phyloP scores from a whole-genome alignment of 2,329 filamentous ascomycete genomes.

The Cordyceps militaris region DNA sequence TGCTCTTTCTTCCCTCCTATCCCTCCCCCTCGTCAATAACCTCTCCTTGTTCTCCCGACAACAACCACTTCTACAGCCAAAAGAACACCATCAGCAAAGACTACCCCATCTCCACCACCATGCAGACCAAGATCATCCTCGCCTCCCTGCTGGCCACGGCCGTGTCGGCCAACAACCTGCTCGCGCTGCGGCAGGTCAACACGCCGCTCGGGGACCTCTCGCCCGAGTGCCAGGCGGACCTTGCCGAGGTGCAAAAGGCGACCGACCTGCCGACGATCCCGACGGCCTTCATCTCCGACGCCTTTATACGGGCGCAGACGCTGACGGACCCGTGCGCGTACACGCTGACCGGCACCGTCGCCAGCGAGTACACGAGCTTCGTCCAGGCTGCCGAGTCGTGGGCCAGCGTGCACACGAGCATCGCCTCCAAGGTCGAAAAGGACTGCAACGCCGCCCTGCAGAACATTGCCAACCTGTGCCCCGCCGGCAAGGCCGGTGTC shows the following conservation, averaged over 20 bases:
- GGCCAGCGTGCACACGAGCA: conserved; percentile 23
- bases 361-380: conserved; percentile 26
- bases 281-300: conserved; percentile 22
- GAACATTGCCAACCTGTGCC: conserved; percentile 3
- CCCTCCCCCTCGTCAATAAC: background rate
- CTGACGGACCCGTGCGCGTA: conserved; percentile 27
- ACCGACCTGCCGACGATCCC: conserved; percentile 24
- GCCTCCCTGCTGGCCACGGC: conserved; percentile 4
- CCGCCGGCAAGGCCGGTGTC: background rate
- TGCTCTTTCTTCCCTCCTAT: background rate
- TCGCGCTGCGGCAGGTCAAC: conserved; percentile 20
- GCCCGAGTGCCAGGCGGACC: conserved; percentile 20
- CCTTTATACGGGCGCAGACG: conserved; percentile 8
- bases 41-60: conserved; percentile 15
- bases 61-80: conserved; percentile 20
- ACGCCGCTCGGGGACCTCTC: conserved; percentile 9
- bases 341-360: conserved; percentile 25
- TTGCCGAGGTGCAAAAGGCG: conserved; percentile 18
- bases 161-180: conserved; percentile 4
- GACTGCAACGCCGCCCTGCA: conserved; percentile 21
- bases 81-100: background rate
- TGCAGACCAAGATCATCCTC: conserved; percentile 13
- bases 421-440: conserved; percentile 20
- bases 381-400: conserved; percentile 24
- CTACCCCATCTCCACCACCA: background rate